These are phyloP conservation scores for Gossypium schwendimanii DNA, from an alignment of 441 rosid genomes.

Conservation along the genomic window DNA sequence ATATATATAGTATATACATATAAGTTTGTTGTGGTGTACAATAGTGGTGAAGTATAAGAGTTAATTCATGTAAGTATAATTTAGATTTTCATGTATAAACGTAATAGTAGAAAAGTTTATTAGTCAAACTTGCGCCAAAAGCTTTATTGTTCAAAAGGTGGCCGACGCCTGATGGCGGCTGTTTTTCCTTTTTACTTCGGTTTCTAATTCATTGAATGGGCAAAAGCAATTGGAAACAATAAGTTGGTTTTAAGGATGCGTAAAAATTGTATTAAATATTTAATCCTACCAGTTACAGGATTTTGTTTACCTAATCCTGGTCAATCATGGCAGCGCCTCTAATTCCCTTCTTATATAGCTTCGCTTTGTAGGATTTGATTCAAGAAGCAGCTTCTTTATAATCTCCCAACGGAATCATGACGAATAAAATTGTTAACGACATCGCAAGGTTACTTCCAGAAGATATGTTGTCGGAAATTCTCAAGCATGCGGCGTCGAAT, in stretches of 20 bases:
- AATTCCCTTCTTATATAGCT: background rate
- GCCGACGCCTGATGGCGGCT: background rate
- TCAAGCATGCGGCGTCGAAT: background rate
- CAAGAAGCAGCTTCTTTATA: background rate
- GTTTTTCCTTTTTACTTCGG: background rate
- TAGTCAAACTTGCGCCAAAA: background rate
- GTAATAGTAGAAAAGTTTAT: no score
- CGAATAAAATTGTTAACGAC: background rate
- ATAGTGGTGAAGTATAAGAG: no score
- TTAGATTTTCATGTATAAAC: no score
- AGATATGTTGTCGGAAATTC: background rate
- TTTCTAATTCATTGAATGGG: background rate
- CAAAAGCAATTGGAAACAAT: no score
- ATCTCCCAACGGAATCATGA: background rate
- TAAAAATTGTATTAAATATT: background rate
- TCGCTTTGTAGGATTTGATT: background rate
- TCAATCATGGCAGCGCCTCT: background rate
- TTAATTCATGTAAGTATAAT: no score
- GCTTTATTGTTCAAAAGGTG: background rate
- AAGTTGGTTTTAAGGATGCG: background rate
- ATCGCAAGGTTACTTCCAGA: background rate
- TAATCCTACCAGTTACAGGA: background rate
- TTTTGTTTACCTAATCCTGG: background rate
- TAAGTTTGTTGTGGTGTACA: no score
- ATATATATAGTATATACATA: background rate